Evolutionary conservation across 2,329 filamentous ascomycete genomes (phyloP), one percentile per base, ranked within the genome.

Genomic region (Samsoniella hepiali): DNA sequence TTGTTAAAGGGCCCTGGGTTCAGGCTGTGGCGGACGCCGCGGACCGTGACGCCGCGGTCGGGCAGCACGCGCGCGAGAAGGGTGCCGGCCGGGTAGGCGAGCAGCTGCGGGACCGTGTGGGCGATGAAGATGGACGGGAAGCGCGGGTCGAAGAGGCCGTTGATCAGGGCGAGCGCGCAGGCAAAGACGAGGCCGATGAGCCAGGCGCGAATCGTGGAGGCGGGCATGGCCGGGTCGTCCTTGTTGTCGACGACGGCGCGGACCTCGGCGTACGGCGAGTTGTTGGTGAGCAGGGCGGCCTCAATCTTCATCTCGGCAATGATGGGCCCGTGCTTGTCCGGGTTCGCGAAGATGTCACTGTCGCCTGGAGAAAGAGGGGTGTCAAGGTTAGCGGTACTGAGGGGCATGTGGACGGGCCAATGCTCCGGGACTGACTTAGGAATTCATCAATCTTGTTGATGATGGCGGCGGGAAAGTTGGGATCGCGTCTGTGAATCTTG

Each of bases 211-310:
- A 85, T 78, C 0, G 84, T 86, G 9, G 80, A 80, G 47, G 75
- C 77, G 0, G 82, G 83, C 32, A 76, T 72, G 8, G 63, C 68
- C 0, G 81, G 78, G 65, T 84, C 79, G 64, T 86, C 84, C 40
- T 81, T 78, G 67, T 84, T 84, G 68, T 81, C 80, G 17, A 84
- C 81, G 2, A 84, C 80, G 9, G 82, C 79, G 22, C 82, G 80
- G 5, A 84, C 82, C 68, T 84, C 81, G 31, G 83, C 76, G 67
- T 85, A 86, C 1, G 84, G 84, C 10, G 80, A 83, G 70, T 84
- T 81, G 68, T 80, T 81, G 31, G 76, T 80, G 65, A 84, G 81
- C 40, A 84, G 74, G 1, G 81, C 78, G 0, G 80, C 77, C 68
- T 84, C 79, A 2, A 82, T 74, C 69, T 83, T 84, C 73, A 84